Percentiles rank a stretch among this genome's conserved stretches.
phyloP scores from a whole-genome alignment of 139 green algal species.

The Astrephomene gubernaculifera region DNA sequence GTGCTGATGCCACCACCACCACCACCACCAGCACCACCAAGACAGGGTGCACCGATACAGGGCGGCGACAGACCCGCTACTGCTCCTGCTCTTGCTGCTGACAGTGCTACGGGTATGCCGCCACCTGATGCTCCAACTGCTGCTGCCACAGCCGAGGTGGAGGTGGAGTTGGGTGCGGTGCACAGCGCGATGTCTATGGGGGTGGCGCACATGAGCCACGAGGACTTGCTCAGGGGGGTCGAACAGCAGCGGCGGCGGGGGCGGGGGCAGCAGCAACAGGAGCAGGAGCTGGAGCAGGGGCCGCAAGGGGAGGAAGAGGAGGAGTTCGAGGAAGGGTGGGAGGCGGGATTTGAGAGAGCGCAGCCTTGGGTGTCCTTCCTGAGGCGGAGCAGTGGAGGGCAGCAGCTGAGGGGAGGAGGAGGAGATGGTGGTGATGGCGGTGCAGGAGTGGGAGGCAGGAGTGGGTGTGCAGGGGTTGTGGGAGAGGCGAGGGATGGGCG shows the following conservation, averaged over 20 bases:
- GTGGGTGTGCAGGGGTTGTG: neutral
- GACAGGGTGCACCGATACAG: too few species aligned
- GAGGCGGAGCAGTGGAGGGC: neutral
- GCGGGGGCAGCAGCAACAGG: neutral
- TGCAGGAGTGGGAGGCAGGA: neutral
- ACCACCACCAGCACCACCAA: neutral
- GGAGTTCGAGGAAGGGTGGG: neutral
- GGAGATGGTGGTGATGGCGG: too few species aligned
- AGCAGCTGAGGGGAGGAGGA: neutral
- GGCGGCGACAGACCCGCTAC: too few species aligned
- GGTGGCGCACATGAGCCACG: conserved; percentile 27
- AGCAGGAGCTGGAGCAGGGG: neutral
- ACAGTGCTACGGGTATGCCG: neutral
- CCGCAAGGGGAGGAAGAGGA: too few species aligned
- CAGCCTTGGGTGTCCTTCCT: conserved; percentile 5
- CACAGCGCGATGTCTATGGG: conserved; percentile 69
- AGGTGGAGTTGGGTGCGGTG: conserved; percentile 61
- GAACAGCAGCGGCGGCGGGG: neutral
- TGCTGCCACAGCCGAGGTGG: neutral
- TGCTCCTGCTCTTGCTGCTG: neutral
- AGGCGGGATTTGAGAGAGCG: neutral
- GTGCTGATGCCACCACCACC: neutral
- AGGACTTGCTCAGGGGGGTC: neutral
- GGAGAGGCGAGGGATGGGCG: neutral
- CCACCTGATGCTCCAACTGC: neutral